A percentile compares a stretch with the other conserved stretches of the same genome.
These are phyloP conservation scores for Penicillium sp. DNA, from an alignment of 2,329 filamentous ascomycete species.

Conservation along the genomic window DNA sequence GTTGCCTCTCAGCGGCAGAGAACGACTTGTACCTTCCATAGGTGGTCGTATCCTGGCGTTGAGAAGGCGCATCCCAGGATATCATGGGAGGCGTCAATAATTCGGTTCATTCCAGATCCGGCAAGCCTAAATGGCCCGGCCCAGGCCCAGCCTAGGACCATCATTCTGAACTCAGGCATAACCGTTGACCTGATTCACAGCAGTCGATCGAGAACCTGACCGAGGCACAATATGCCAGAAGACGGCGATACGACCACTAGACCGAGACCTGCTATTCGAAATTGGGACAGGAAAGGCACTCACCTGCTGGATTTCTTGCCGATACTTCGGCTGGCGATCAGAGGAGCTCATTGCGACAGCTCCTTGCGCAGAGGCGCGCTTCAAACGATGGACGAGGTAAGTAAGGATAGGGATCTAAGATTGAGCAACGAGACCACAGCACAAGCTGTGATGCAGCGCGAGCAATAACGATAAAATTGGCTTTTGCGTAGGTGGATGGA, in stretches of 20 bases:
- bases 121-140: too few species aligned
- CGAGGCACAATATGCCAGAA: not conserved
- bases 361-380: conserved; percentile 2
- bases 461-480: not conserved
- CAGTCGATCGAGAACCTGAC: not conserved
- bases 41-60: not conserved
- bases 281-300: conserved; percentile 33
- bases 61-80: not conserved
- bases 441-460: not conserved
- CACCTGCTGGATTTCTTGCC: conserved; percentile 98
- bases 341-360: conserved; percentile 58
- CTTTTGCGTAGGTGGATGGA: not conserved
- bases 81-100: too few species aligned
- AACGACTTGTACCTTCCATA: not conserved
- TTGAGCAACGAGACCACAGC: too few species aligned
- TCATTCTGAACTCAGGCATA: not conserved
- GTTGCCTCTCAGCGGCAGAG: not conserved
- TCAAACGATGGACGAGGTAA: not conserved
- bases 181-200: not conserved
- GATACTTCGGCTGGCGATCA: conserved; percentile 81
- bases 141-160: not conserved
- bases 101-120: too few species aligned
- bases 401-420: not conserved
- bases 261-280: not conserved
- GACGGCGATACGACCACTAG: not conserved